Base-by-base conservation (phyloP, 139 green algal genomes). In the Chlamydomonas applanata region DNA sequence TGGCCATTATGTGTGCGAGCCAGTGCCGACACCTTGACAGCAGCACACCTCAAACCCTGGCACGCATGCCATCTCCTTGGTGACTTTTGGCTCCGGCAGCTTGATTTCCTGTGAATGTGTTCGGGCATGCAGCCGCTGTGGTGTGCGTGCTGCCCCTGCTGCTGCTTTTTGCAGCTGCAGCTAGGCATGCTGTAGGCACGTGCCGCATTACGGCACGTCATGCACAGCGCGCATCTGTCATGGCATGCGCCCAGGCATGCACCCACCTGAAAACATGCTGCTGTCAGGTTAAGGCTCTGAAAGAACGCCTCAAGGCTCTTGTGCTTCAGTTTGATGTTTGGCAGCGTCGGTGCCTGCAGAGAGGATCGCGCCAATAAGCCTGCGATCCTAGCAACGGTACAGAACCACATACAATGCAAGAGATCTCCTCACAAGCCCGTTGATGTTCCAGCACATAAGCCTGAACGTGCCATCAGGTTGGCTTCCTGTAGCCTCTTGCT, bases 61-160 rank as follows among this genome's bases (percentile, higher is more conserved):
- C 24, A 91, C 61, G 13, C 79, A 88, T 1, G 65, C 81, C 45
- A 88, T 40, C 65, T 91, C 82, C 59, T 82, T 84, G 40, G 82
- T 90, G 29, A 92, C 54, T 61, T 87, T 89, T 2, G 88, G 75
- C 4, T 85, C 71, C 9, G 65, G 56, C 19, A 91, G 17, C 61
- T 92, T 92, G 1, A 76, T 73, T 73, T 92, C 88, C 83, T 92
- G 75, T 33, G 61, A 36, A 60, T 11, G 11, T 53, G 45, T 27
- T 45, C 4, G 27, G 30, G 27, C 56, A 54, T 7, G 32, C n/a
- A 27, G 19, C n/a, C n/a, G n/a, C n/a, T n/a, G n/a, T n/a, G n/a
- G n/a, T n/a, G n/a, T n/a, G n/a, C n/a, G n/a, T n/a, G n/a, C n/a
- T 22, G 34, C 32, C 30, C 19, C 13, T 59, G 35, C n/a, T 11